A percentile compares a stretch with the other conserved stretches of the same genome.
Evolutionary conservation across 2,329 filamentous ascomycete species (phyloP).

Genomic region (Fusarium sp.): DNA sequence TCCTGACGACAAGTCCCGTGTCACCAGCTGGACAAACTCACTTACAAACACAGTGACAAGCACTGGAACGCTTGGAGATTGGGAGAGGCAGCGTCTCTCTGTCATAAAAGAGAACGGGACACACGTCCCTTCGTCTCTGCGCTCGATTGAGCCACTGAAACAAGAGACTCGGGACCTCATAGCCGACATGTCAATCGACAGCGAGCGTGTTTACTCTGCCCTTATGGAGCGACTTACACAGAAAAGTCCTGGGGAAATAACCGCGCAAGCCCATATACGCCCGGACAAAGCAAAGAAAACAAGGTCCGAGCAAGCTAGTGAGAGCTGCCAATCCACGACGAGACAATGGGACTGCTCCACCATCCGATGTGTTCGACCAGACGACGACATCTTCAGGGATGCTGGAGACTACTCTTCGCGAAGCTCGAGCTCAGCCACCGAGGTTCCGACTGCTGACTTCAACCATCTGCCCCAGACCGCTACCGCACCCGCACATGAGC

Average conservation of each 20-base stretch:
- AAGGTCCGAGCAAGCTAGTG: not conserved
- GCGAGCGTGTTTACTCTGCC: constrained; percentile 74
- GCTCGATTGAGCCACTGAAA: constrained; percentile 33
- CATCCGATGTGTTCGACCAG: constrained; percentile 54
- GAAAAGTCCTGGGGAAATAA: constrained; percentile 44
- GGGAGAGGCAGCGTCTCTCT: constrained; percentile 72
- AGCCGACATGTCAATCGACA: constrained; percentile 61
- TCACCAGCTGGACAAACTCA: constrained; percentile 81
- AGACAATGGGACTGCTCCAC: constrained; percentile 48
- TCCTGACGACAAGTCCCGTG: constrained; percentile 71
- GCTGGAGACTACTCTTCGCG: not conserved
- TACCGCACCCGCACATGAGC: not conserved
- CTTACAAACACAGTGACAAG: constrained; percentile 69
- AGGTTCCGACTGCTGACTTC: constrained; percentile 5
- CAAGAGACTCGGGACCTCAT: constrained; percentile 39
- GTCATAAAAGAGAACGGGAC: constrained; percentile 72
- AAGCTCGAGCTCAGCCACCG: constrained; percentile 6
- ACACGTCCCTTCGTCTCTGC: constrained; percentile 58
- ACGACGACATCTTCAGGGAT: constrained; percentile 55
- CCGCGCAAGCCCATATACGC: not conserved
- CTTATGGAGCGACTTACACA: constrained; percentile 71
- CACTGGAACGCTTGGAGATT: constrained; percentile 57
- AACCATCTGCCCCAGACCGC: not conserved
- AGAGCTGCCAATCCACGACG: constrained; percentile 3
- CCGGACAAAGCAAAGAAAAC: constrained; percentile 13